These are phyloP conservation scores for Vickermania spadyakhi DNA, from an alignment of 208 protist species.

Conservation along the genomic window DNA sequence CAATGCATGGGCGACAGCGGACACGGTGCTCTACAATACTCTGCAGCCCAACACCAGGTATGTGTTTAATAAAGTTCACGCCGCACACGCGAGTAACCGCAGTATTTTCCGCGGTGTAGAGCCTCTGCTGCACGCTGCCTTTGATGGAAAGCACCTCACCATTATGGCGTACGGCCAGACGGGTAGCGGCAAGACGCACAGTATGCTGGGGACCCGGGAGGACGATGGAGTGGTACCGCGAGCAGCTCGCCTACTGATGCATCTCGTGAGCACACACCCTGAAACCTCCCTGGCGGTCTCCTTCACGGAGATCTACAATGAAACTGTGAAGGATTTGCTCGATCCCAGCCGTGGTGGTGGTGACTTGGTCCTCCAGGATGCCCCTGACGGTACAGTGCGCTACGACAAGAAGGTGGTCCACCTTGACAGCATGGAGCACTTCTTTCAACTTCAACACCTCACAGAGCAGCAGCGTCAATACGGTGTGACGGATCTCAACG, in stretches of 20 bases:
- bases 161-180: slow-evolving; percentile 89
- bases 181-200: slow-evolving; percentile 89
- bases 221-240: slow-evolving; percentile 33
- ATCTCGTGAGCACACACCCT: slow-evolving; percentile 37
- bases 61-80: slow-evolving; percentile 83
- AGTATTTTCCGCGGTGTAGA: slow-evolving; percentile 73
- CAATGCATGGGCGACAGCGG: slow-evolving; percentile 68
- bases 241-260: slow-evolving; percentile 53
- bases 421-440: slow-evolving; percentile 56
- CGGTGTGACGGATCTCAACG: slow-evolving; percentile 82
- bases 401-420: slow-evolving; percentile 42
- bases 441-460: slow-evolving; percentile 39
- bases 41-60: slow-evolving; percentile 68
- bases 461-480: slow-evolving; percentile 77
- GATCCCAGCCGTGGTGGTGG: slow-evolving; percentile 20
- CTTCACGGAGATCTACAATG: slow-evolving; percentile 87
- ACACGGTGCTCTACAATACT: slow-evolving; percentile 80
- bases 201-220: slow-evolving; percentile 64
- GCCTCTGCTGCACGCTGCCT: slow-evolving; percentile 62
- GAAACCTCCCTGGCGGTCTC: slow-evolving; percentile 33
- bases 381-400: slow-evolving; percentile 23
- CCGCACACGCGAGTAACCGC: slow-evolving; percentile 59
- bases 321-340: slow-evolving; percentile 72
- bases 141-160: slow-evolving; percentile 69
- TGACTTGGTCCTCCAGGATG: slow-evolving; percentile 29